Evolutionary conservation across 2,329 filamentous ascomycete genomes (phyloP), one percentile per base, ranked within the genome.

Genomic region (Coniochaeta sp.): DNA sequence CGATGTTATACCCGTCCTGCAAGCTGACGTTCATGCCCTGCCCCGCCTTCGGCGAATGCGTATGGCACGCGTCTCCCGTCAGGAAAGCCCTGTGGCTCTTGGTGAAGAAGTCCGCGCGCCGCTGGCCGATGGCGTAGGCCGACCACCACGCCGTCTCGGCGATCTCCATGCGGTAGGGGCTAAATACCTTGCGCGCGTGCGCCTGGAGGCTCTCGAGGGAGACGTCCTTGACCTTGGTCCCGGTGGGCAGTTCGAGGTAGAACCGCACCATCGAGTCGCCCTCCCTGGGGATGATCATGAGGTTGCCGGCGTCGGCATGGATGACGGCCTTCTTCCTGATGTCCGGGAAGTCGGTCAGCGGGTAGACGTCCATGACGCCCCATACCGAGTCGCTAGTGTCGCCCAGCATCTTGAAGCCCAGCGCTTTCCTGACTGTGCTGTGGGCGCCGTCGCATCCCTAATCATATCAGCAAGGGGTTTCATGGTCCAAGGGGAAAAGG

Each of bases 11-110:
- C 6, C 81, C 82, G 55, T 86, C 83, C 58, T 85, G 82, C 53
- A 86, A 64, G 13, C 74, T 72, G 28, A 79, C 75, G 49, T 81
- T 81, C 77, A 81, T 81, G 2, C 78, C 83, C 64, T 86, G 82
- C 0, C 82, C 83, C 0, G 82, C 82, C 63, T 86, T 86, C 5
- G 83, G 83, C 1, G 77, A 82, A 60, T 86, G 83, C 0, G 82
- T 86, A 59, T 86, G 83, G 57, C 80, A 83, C 3, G 82, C 82
- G 58, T 86, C 82, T 3, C 83, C 83, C 0, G 79, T 78, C 12
- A 86, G 64, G 57, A 85, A 86, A 3, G 85, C 75, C 1, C 78
- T 74, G 52, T 77, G 60, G 38, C 76, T 69, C 49, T 76, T 72
- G 60, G 81, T 76, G 65, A 86, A 86, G 35, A 71, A 67, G 35